Conservation (phyloP, 208 protist species). For the Acanthamoeba culbertsoni region DNA sequence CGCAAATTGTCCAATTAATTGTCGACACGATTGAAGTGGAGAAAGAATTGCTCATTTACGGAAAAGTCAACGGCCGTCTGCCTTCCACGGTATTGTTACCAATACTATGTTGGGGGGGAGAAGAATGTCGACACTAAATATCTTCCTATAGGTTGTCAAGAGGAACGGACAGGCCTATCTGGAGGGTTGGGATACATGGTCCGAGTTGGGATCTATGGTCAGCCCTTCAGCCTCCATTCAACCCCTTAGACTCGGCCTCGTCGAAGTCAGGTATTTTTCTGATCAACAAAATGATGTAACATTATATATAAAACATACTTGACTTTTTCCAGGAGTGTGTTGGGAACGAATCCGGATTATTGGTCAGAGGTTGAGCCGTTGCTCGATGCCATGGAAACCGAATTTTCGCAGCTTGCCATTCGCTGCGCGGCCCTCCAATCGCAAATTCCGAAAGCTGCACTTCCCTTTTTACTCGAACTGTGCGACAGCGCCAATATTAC, state of each 20-base stretch:
- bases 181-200: conserved; percentile 64
- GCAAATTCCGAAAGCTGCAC: not conserved
- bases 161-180: conserved; percentile 59
- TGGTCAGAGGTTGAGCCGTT: not conserved
- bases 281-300: not conserved
- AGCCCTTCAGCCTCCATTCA: not conserved
- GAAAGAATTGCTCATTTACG: not conserved
- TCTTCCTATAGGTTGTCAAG: conserved; percentile 8
- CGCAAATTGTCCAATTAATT: not conserved
- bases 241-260: conserved; percentile 10
- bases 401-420: not conserved
- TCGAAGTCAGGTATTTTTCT: not conserved
- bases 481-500: not conserved
- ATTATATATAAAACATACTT: not conserved
- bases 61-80: conserved; percentile 3
- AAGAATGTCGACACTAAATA: not conserved
- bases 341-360: not conserved
- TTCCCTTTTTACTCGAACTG: not conserved
- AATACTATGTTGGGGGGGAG: no score
- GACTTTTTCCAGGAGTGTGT: not conserved
- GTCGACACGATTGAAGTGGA: not conserved
- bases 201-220: not conserved
- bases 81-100: not conserved
- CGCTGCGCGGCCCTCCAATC: not conserved
- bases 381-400: conserved; percentile 33